Evolutionary conservation across 2,329 filamentous ascomycete genomes (phyloP).

Genomic region (Blastomyces emzantsi): DNA sequence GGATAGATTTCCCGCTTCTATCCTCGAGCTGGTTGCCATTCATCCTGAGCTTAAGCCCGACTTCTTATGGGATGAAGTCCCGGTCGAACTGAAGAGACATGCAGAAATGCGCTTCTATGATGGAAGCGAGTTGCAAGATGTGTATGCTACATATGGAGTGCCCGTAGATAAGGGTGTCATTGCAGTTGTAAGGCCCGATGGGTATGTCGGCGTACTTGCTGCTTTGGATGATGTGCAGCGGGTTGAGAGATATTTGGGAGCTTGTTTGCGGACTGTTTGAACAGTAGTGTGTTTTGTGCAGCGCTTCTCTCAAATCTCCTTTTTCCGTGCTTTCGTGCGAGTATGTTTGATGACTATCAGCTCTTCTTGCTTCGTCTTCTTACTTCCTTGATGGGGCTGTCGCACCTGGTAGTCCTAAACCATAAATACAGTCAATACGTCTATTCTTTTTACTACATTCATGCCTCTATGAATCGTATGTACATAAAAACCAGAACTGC

Average conservation of each 20-base stretch:
- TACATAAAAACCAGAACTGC: background rate
- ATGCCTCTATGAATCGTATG: background rate
- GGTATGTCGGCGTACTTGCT: constrained; percentile 27
- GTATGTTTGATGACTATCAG: background rate
- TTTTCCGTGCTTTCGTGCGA: background rate
- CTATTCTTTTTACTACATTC: background rate
- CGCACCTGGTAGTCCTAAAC: background rate
- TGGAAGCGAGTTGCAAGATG: constrained; percentile 28
- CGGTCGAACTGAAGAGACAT: constrained; percentile 24
- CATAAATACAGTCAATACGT: background rate
- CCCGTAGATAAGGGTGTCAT: constrained; percentile 24
- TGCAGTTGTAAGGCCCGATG: constrained; percentile 32
- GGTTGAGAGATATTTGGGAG: constrained; percentile 22
- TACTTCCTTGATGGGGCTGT: background rate
- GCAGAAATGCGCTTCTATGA: constrained; percentile 32
- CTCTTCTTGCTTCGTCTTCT: background rate
- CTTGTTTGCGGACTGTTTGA: constrained; percentile 4
- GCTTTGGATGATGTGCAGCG: constrained; percentile 22
- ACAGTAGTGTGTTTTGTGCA: no score
- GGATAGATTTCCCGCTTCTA: background rate
- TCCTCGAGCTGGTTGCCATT: constrained; percentile 30
- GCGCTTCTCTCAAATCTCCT: background rate
- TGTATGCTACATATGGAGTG: constrained; percentile 31
- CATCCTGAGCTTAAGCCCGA: constrained; percentile 24
- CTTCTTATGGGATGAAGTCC: constrained; percentile 30